A percentile compares a stretch with the other conserved stretches of the same genome.
These are phyloP conservation scores for Nannizziopsis arthrosporioides DNA, from an alignment of 2,329 filamentous ascomycete genomes.

Conservation along the genomic window DNA sequence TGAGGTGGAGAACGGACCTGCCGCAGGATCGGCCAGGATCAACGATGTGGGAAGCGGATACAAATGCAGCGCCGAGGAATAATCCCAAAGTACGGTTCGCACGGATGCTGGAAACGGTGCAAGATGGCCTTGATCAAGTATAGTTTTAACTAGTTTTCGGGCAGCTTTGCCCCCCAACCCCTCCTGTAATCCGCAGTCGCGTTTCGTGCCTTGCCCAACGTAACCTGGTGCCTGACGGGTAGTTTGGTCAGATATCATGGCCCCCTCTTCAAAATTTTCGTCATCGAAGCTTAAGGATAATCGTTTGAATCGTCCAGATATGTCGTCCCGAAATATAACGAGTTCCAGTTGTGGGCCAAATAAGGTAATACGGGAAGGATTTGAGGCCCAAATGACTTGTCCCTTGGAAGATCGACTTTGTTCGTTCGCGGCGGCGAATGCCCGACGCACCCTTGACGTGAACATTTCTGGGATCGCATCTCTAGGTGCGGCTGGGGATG, in stretches of 20 bases:
- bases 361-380: conserved; percentile 67
- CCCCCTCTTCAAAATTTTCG: background rate
- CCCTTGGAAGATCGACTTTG: conserved; percentile 45
- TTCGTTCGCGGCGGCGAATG: conserved; percentile 62
- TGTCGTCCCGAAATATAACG: conserved; percentile 75
- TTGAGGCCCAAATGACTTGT: conserved; percentile 76
- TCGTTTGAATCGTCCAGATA: conserved; percentile 65
- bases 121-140: conserved; percentile 82
- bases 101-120: conserved; percentile 71
- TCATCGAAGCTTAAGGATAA: conserved; percentile 45
- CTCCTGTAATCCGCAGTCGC: too few relatives aligned
- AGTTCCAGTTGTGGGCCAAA: conserved; percentile 86
- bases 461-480: conserved; percentile 70
- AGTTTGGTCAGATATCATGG: background rate
- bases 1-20: conserved; percentile 71
- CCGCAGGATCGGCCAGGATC: conserved; percentile 69
- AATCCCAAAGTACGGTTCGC: conserved; percentile 85
- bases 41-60: conserved; percentile 82
- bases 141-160: conserved; percentile 73
- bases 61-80: conserved; percentile 60
- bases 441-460: conserved; percentile 71
- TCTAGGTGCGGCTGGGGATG: conserved; percentile 36
- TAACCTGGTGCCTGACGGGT: background rate
- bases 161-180: conserved; percentile 38
- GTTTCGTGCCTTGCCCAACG: too few relatives aligned